Base-by-base conservation (phyloP, 257 asterid species). In the Solanum lycopersicoides region DNA sequence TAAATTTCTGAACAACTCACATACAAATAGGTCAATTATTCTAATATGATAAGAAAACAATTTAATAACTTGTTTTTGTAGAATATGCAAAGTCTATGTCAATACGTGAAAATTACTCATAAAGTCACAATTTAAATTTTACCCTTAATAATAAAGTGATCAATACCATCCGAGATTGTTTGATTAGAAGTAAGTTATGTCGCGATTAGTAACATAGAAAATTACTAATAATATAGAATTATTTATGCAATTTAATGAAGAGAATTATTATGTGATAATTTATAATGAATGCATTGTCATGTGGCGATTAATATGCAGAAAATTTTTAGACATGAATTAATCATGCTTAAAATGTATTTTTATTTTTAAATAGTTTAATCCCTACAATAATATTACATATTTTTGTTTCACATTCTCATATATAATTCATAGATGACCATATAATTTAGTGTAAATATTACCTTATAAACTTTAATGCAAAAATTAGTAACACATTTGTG, bases 181-280 rank as follows among this genome's bases (percentile, higher is more conserved):
- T 18, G 14, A 1, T 34, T 2, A 32, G 13, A 32, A 15, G 42
- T 32, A 32, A 30, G 37, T 69, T 15, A 60, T 2, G 69, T 11
- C 2, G 0, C 0, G 7, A 25, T 65, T n/a, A n/a, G n/a, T 12
- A 14, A 34, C 6, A 5, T 16, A 4, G n/a, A 20, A 34, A 34
- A 18, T 4, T 18, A 1, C 30, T 28, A 72, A 34, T 72, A 30
- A 72, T 72, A 72, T 34, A 34, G 0, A 16, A 15, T 71, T 71
- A 15, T 15, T 7, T 69, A 69, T 69, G 3, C 12, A 9, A 3
- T 69, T 69, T 30, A 68, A 68, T 30, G 14, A 68, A 14, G 23
- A 69, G 11, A 30, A 69, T 66, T 14, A 14, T 68, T 30, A 68
- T 30, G 18, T 30, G 41, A 69, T 69, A 18, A 30, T 69, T 69